Percentiles rank a stretch among this genome's conserved stretches.
phyloP scores from a whole-genome alignment of 768 basidiomycete species.

The Dioszegia aurantiaca region DNA sequence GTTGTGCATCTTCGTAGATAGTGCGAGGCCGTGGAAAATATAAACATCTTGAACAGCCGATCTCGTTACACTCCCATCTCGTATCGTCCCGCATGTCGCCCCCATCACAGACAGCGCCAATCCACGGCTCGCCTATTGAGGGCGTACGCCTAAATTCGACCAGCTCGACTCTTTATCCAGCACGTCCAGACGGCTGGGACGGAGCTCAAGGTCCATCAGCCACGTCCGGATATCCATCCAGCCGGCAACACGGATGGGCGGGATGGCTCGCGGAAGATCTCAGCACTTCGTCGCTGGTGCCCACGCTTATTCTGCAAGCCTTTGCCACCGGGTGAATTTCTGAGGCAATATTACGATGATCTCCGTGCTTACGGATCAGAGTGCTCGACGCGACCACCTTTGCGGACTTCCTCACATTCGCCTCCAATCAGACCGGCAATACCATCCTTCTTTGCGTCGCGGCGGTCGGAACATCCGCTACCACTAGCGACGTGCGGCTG shows the following conservation, averaged over 20 bases:
- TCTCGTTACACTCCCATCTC: no score
- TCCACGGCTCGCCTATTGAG: no score
- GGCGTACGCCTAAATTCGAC: no score
- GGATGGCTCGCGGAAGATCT: slow-evolving; percentile 31
- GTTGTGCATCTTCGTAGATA: no score
- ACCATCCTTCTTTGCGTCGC: slow-evolving; percentile 41
- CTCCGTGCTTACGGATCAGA: slow-evolving; percentile 6
- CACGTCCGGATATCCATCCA: no score
- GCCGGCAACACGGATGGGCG: no score
- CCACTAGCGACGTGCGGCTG: slow-evolving; percentile 10
- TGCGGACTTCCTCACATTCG: slow-evolving; percentile 43
- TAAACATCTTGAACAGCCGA: no score
- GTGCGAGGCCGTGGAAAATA: no score
- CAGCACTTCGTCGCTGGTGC: slow-evolving; percentile 22
- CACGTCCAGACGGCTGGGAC: no score
- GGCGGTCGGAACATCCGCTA: slow-evolving; percentile 21
- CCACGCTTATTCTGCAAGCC: slow-evolving; percentile 31
- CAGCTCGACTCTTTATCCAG: no score
- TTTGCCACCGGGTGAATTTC: slow-evolving; percentile 36
- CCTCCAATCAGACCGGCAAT: slow-evolving; percentile 46
- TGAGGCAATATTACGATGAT: neutral
- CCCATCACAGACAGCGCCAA: neutral
- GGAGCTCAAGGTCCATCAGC: no score
- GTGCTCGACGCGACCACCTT: slow-evolving; percentile 45
- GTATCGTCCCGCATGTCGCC: neutral